These are phyloP conservation scores for Hortiboletus campestris DNA, from an alignment of 768 basidiomycete species.

Conservation along the genomic window DNA sequence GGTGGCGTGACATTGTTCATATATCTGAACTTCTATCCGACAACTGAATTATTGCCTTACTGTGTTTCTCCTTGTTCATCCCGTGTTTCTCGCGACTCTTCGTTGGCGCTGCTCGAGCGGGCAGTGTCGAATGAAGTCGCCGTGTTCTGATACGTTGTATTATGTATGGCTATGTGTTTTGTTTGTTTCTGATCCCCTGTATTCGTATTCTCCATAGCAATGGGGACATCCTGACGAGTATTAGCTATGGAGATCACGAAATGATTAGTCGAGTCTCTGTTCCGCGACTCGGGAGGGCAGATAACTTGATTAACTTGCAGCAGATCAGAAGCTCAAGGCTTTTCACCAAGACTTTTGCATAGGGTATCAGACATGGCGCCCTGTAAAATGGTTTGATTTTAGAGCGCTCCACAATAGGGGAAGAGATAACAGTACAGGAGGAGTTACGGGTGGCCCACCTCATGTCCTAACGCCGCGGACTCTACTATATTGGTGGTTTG, in stretches of 20 bases:
- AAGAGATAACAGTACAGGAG: not conserved
- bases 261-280: not conserved
- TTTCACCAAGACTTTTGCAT: not conserved
- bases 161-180: not conserved
- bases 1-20: slow-evolving; percentile 6
- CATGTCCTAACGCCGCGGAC: not conserved
- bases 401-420: not conserved
- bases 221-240: not conserved
- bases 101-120: not conserved
- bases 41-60: not conserved
- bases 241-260: not conserved
- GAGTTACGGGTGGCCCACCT: not conserved
- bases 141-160: not conserved
- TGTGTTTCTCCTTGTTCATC: not conserved
- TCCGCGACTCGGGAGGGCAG: not conserved
- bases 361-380: not conserved
- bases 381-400: not conserved
- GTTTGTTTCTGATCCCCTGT: not conserved
- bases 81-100: not conserved
- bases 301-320: not conserved
- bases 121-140: not conserved
- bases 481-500: slow-evolving; percentile 30
- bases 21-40: not conserved
- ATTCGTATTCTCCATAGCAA: not conserved
- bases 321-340: not conserved